Base-by-base conservation (phyloP, 371 early-diverging fungal genomes). In the Mucor sp. region DNA sequence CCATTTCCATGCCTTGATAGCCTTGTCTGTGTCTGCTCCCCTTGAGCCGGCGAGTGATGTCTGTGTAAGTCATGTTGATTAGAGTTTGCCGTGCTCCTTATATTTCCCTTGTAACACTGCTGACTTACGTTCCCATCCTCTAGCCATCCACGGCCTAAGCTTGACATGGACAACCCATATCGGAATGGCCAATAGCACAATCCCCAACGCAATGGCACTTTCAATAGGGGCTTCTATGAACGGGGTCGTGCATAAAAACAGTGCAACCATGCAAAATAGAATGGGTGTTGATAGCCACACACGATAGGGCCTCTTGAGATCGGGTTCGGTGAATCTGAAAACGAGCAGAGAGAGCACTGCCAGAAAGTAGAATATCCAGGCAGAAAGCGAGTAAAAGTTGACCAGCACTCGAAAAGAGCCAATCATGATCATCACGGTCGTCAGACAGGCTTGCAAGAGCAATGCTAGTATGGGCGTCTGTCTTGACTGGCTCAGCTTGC, bases 391-490 rank as follows among this genome's bases (percentile, higher is more conserved):
- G 74, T 88, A 93, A 62, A 94, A 90, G 63, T 90, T 92, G 59
- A 94, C 88, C 8, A 94, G 79, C 3, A 82, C 79, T 25, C 81
- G 82, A 62, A 91, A 94, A 2, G 86, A 81, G 0, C 93, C 93
- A 3, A 88, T 75, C 28, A 89, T 66, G 56, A 93, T 88, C 81
- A 89, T 86, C 44, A 90, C 71, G 4, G 76, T 78, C 0, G 93
- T 87, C 56, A 93, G 74, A 7, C 69, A 71, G 11, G 87, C 87
- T 63, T 93, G 93, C 17, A 91, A 66, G 3, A 86, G 59, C 21
- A 92, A 74, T 0, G 93, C 93, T 2, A 89, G 83, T 19, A 87
- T 72, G 12, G 94, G 94, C 6, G 94, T 94, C 27, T 83, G 83
- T 71, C 87, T 74, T 50, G 76, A 71, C 30, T 85, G 69, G 61